Conservation (phyloP, 176 grass and related monocot genomes). For the Eleusine indica region DNA sequence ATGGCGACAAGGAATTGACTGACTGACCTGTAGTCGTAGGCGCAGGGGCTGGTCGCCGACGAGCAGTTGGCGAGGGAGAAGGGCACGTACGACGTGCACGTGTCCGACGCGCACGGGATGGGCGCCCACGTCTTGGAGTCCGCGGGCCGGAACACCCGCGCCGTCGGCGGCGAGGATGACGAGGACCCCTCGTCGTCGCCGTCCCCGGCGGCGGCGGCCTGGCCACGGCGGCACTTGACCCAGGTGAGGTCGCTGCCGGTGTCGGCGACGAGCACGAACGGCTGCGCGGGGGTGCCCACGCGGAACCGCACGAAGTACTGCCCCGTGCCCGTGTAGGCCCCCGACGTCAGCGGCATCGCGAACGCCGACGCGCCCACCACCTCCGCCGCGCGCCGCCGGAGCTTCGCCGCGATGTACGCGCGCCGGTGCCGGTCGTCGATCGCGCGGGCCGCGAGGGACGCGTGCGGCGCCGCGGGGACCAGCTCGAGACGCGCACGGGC, state of each 20-base stretch:
- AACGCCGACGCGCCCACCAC: conserved; percentile 52
- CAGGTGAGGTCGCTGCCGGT: conserved; percentile 99
- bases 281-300: conserved; percentile 87
- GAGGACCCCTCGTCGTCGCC: too few species aligned
- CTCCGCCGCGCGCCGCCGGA: conserved; percentile 20
- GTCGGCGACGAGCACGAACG: conserved; percentile 76
- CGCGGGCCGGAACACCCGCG: conserved; percentile 45
- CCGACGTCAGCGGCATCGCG: conserved; percentile 79
- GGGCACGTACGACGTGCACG: conserved; percentile 60
- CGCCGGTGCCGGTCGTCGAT: conserved; percentile 37
- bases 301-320: conserved; percentile 89
- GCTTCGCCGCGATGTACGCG: conserved; percentile 38
- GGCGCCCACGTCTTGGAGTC: conserved; percentile 54
- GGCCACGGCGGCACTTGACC: conserved; percentile 64
- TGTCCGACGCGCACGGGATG: conserved; percentile 60
- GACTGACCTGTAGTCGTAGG: conserved; percentile 72
- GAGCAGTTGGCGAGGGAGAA: conserved; percentile 76
- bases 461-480: conserved; percentile 4
- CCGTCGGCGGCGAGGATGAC: neutral
- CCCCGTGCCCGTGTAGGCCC: conserved; percentile 72
- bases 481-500: conserved; percentile 23
- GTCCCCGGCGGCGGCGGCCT: neutral
- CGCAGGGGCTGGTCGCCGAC: conserved; percentile 48
- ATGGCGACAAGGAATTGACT: neutral
- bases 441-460: conserved; percentile 38